phyloP scores from a whole-genome alignment of 2,329 filamentous ascomycete species.

The Xylariaceae sp. region DNA sequence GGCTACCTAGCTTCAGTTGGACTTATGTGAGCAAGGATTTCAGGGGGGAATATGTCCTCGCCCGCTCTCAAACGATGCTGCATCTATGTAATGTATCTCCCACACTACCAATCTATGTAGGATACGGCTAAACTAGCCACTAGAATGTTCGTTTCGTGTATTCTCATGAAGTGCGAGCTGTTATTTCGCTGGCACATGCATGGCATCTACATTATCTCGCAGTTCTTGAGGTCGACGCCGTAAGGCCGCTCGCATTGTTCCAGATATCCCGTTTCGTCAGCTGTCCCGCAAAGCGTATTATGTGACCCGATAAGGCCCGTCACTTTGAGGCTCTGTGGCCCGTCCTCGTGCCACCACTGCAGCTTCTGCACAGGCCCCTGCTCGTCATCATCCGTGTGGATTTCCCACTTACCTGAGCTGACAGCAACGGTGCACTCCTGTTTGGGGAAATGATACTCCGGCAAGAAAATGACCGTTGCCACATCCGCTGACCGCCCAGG shows the following conservation, averaged over 20 bases:
- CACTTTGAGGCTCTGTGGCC: constrained; percentile 73
- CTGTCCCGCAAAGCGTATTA: constrained; percentile 51
- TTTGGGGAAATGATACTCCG: constrained; percentile 86
- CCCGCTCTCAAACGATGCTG: no score
- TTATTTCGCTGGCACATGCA: no score
- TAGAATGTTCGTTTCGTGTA: no score
- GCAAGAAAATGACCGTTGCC: constrained; percentile 80
- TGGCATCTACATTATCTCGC: constrained; percentile 47
- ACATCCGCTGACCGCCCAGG: constrained; percentile 53
- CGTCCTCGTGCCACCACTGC: constrained; percentile 88
- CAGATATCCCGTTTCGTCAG: constrained; percentile 73
- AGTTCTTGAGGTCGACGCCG: constrained; percentile 41
- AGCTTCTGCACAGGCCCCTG: constrained; percentile 68
- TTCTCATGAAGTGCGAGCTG: no score
- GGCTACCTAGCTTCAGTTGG: background rate
- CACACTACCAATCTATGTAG: no score
- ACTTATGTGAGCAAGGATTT: background rate
- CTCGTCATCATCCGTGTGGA: constrained; percentile 66
- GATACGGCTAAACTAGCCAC: no score
- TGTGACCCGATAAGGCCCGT: constrained; percentile 65
- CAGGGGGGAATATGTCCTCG: background rate
- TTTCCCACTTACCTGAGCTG: constrained; percentile 84
- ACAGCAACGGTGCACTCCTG: constrained; percentile 67
- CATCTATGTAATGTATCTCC: no score
- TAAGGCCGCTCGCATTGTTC: constrained; percentile 57